Percentiles rank a stretch among this genome's conserved stretches.
Conservation (phyloP, 2,329 filamentous ascomycete species). For the Basipetospora chlamydospora region DNA sequence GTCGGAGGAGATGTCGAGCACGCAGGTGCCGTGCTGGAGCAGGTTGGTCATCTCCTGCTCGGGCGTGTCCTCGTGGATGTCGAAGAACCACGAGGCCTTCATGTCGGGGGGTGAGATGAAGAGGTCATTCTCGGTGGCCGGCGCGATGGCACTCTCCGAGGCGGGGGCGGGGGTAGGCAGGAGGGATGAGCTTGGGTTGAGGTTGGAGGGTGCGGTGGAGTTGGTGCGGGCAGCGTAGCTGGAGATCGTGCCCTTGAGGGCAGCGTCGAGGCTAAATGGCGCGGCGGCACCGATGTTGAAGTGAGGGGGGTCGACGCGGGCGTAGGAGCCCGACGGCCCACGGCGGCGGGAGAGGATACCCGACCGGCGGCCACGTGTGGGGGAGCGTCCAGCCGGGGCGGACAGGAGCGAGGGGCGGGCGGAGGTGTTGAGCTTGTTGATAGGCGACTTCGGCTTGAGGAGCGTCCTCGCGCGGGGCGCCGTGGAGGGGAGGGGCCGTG, state of each 20-base stretch:
- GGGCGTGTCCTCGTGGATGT: conserved; percentile 83
- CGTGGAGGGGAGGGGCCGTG: conserved; percentile 15
- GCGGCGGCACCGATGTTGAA: conserved; percentile 37
- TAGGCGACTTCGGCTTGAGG: conserved; percentile 38
- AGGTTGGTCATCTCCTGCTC: conserved; percentile 86
- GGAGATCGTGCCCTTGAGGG: conserved; percentile 61
- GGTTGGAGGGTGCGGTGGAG: conserved; percentile 15
- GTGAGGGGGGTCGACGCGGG: conserved; percentile 56
- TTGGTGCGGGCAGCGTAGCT: conserved; percentile 35
- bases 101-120: conserved; percentile 19
- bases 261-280: conserved; percentile 75
- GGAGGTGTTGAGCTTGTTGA: conserved; percentile 27
- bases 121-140: conserved; percentile 6
- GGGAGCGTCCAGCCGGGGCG: conserved; percentile 69
- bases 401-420: conserved; percentile 39
- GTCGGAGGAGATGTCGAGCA: conserved; percentile 79
- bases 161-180: conserved; percentile 14
- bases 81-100: conserved; percentile 71
- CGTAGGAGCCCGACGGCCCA: conserved; percentile 45
- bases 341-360: conserved; percentile 47
- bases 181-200: too few relatives aligned
- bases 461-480: conserved; percentile 26
- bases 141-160: conserved; percentile 10
- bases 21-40: conserved; percentile 78
- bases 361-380: conserved; percentile 53